Percentiles rank a stretch among this genome's conserved stretches.
Evolutionary conservation across 2,329 filamentous ascomycete species (phyloP).

Genomic region (Penicillium sp.): DNA sequence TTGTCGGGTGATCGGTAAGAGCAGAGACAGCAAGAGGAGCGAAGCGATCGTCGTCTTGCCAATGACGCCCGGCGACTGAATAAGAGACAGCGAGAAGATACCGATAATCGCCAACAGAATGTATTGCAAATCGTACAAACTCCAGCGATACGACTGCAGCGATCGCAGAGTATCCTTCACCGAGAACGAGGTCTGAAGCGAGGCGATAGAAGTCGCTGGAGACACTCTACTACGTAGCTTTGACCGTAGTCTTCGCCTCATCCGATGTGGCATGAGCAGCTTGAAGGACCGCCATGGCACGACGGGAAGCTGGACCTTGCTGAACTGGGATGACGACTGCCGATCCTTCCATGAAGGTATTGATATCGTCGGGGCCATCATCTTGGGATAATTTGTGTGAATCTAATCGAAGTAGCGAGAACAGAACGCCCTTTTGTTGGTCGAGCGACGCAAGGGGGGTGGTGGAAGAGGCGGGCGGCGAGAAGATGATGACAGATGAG

Average conservation of each 20-base stretch:
- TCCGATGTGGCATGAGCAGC: constrained; percentile 57
- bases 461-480: constrained; percentile 11
- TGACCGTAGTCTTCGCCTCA: constrained; percentile 65
- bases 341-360: constrained; percentile 45
- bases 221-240: constrained; percentile 64
- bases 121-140: constrained; percentile 80
- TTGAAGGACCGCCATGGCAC: constrained; percentile 48
- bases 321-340: constrained; percentile 39
- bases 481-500: constrained; percentile 9
- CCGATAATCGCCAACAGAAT: constrained; percentile 67
- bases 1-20: constrained; percentile 81
- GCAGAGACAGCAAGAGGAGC: constrained; percentile 63
- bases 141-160: constrained; percentile 75
- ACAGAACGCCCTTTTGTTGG: constrained; percentile 2
- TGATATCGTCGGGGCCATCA: constrained; percentile 16
- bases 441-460: constrained; percentile 8
- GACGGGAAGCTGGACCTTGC: constrained; percentile 43
- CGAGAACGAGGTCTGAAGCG: constrained; percentile 77
- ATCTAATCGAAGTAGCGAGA: neutral
- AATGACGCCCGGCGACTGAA: constrained; percentile 71
- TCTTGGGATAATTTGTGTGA: neutral
- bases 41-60: constrained; percentile 70
- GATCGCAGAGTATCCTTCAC: constrained; percentile 71
- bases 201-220: constrained; percentile 68
- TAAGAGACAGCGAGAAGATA: constrained; percentile 79